Evolutionary conservation across 1,284 basidiomycete genomes (phyloP).

Genomic region (Cutaneotrichosporon cyanovorans): DNA sequence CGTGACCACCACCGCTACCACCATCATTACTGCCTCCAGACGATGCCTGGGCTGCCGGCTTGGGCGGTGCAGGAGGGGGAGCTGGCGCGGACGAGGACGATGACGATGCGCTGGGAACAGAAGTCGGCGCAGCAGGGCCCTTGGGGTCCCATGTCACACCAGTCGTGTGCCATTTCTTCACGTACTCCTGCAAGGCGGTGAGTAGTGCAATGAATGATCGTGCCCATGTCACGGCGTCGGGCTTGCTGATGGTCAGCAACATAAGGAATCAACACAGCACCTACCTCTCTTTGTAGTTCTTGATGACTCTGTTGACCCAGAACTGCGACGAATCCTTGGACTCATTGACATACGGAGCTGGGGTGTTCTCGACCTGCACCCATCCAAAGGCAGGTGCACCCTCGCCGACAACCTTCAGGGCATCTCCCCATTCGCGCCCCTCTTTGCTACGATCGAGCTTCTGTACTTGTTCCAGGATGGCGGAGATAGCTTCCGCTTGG

Average conservation of each 20-base stretch:
- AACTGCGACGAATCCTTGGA: slow-evolving; percentile 84
- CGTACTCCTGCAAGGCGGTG: slow-evolving; percentile 73
- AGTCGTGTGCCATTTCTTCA: slow-evolving; percentile 78
- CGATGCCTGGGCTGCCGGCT: slow-evolving; percentile 51
- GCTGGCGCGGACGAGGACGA: not conserved
- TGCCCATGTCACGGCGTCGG: slow-evolving; percentile 86
- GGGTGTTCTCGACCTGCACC: slow-evolving; percentile 62
- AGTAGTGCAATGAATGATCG: slow-evolving; percentile 64
- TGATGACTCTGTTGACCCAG: slow-evolving; percentile 84
- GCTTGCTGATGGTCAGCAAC: slow-evolving; percentile 54
- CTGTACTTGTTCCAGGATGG: slow-evolving; percentile 72
- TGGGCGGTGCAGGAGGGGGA: slow-evolving; percentile 44
- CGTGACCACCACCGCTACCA: slow-evolving; percentile 58
- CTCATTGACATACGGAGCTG: slow-evolving; percentile 72
- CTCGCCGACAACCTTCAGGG: slow-evolving; percentile 73
- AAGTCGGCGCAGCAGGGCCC: slow-evolving; percentile 9
- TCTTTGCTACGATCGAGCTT: slow-evolving; percentile 57
- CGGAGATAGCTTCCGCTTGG: slow-evolving; percentile 65
- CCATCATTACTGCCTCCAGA: slow-evolving; percentile 41
- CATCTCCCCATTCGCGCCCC: slow-evolving; percentile 74
- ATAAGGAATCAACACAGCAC: slow-evolving; percentile 30
- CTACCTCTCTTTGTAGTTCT: slow-evolving; percentile 86
- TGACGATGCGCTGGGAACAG: slow-evolving; percentile 1
- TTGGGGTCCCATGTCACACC: slow-evolving; percentile 85
- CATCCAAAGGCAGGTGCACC: slow-evolving; percentile 83